Evolutionary conservation across 179 eudicot genomes (phyloP).

Genomic region (Drosera spatulata): DNA sequence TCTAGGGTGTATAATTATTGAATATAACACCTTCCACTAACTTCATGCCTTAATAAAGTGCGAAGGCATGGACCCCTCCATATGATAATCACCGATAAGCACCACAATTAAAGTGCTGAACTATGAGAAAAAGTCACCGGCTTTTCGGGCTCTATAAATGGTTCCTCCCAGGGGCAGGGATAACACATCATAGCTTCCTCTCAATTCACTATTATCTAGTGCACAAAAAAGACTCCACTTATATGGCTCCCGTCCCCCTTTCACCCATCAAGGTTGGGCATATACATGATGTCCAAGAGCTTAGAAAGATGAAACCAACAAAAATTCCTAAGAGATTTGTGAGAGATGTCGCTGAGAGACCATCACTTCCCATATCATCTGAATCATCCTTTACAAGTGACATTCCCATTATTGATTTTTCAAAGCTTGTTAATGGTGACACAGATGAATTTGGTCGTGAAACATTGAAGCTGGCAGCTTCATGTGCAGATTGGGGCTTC

Average conservation of each 20-base stretch:
- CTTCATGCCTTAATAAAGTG: too few species aligned
- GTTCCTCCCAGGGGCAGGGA: background rate
- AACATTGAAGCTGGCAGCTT: constrained; percentile 33
- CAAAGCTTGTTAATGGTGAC: constrained; percentile 27
- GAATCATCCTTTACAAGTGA: constrained; percentile 1
- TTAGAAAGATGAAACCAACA: constrained; percentile 24
- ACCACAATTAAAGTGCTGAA: too few species aligned
- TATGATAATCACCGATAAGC: too few species aligned
- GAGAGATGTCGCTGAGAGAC: constrained; percentile 55
- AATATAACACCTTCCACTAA: too few species aligned
- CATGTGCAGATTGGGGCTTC: constrained; percentile 87
- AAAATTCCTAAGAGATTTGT: constrained; percentile 58
- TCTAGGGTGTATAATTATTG: too few species aligned
- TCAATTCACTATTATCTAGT: background rate
- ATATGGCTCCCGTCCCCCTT: constrained; percentile 39
- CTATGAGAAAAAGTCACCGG: background rate
- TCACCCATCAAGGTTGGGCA: constrained; percentile 38
- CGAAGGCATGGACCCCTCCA: too few species aligned
- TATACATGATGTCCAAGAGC: constrained; percentile 81
- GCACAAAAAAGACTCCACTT: background rate
- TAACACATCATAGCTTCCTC: background rate
- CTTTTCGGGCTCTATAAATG: background rate
- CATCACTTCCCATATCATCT: constrained; percentile 11
- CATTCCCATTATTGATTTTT: constrained; percentile 64
- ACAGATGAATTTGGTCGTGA: constrained; percentile 24